phyloP scores from a whole-genome alignment of 257 asterid genomes.

The Petunia secreta region DNA sequence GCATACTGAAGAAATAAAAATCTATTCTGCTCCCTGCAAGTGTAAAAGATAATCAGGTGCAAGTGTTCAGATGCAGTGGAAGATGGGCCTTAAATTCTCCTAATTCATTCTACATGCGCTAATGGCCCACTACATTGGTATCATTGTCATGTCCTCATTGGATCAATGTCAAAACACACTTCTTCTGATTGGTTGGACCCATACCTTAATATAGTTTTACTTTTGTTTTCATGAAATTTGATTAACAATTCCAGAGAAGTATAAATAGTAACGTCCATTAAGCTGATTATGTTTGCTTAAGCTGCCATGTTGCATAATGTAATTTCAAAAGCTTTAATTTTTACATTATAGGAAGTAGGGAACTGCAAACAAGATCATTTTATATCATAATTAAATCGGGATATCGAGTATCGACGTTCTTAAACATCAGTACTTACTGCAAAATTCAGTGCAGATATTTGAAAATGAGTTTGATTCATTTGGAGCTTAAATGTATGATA shows the following conservation, averaged over 20 bases:
- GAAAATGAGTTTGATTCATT: too few relatives aligned
- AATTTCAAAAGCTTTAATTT: too few relatives aligned
- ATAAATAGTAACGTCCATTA: background rate
- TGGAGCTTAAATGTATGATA: too few relatives aligned
- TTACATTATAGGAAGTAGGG: background rate
- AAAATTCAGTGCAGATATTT: too few relatives aligned
- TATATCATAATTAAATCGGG: too few relatives aligned
- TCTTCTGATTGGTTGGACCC: background rate
- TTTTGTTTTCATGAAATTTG: background rate
- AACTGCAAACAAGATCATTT: too few relatives aligned
- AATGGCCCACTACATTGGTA: conserved; percentile 17
- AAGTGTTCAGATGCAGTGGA: background rate
- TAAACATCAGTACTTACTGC: too few relatives aligned
- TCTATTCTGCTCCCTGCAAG: background rate
- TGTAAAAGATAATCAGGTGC: conserved; percentile 18
- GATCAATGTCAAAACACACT: background rate
- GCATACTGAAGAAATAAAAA: background rate
- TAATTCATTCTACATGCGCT: conserved; percentile 5
- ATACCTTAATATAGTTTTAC: background rate
- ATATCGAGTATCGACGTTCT: too few relatives aligned
- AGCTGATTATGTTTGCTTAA: background rate
- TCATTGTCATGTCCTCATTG: background rate
- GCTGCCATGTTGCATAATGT: background rate
- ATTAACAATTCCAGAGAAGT: background rate
- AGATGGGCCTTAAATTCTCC: conserved; percentile 13